A percentile compares a stretch with the other conserved stretches of the same genome.
Conservation (phyloP, 164 flowering plant species). For the Saururus chinensis region DNA sequence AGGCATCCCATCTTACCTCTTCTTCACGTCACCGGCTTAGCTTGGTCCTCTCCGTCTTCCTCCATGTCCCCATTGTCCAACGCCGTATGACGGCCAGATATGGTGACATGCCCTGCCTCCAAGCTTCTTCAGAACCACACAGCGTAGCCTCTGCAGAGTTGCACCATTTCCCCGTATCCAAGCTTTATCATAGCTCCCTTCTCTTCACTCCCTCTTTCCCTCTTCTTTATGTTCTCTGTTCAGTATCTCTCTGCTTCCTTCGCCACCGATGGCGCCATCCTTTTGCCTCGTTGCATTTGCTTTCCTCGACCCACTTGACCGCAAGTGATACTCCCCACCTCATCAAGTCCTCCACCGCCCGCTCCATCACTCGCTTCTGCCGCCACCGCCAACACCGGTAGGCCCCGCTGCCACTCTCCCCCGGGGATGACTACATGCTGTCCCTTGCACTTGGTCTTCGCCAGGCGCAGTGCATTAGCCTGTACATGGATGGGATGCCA, state of each 20-base stretch:
- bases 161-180: neutral
- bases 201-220: neutral
- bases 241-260: slow-evolving; percentile 7
- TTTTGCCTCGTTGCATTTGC: slow-evolving; percentile 38
- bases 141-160: neutral
- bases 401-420: slow-evolving; percentile 71
- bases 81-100: too few relatives aligned
- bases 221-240: too few relatives aligned
- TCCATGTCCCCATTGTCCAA: too few relatives aligned
- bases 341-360: slow-evolving; percentile 56
- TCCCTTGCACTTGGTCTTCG: slow-evolving; percentile 41
- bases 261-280: slow-evolving; percentile 2
- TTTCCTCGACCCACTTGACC: slow-evolving; percentile 31
- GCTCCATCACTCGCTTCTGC: slow-evolving; percentile 46
- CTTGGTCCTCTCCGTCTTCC: too few relatives aligned
- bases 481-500: too few relatives aligned
- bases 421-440: slow-evolving; percentile 79
- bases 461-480: slow-evolving; percentile 32
- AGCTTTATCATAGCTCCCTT: slow-evolving; percentile 3
- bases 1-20: too few relatives aligned
- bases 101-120: too few relatives aligned
- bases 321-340: slow-evolving; percentile 41
- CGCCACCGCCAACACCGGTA: slow-evolving; percentile 25
- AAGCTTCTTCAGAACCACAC: neutral
- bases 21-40: too few relatives aligned